Percentiles rank a stretch among this genome's conserved stretches.
Conservation (phyloP, 2,329 filamentous ascomycete species). For the Claviceps sp. region DNA sequence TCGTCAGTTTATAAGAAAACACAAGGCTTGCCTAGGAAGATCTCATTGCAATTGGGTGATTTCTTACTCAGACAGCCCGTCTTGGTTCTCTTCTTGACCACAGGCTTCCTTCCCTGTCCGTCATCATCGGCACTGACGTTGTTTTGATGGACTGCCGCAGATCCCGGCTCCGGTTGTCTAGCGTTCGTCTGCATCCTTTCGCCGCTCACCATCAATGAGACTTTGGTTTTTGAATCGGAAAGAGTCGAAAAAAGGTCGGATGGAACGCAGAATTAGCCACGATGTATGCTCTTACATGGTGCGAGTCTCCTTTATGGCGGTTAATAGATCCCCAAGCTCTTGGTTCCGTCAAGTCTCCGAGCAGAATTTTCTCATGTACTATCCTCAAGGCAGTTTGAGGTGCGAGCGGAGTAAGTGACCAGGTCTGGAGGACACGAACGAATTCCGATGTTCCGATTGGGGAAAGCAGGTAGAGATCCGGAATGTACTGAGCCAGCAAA, state of each 20-base stretch:
- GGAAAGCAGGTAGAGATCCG: background rate
- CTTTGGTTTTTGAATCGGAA: background rate
- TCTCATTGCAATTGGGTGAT: background rate
- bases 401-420: background rate
- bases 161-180: slow-evolving; percentile 12
- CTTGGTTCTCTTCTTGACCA: slow-evolving; percentile 63
- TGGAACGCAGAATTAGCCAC: background rate
- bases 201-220: slow-evolving; percentile 1
- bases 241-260: slow-evolving; percentile 1
- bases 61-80: slow-evolving; percentile 78
- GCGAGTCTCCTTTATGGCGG: slow-evolving; percentile 1
- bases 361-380: background rate
- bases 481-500: background rate
- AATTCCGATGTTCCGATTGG: background rate
- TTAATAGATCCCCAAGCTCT: background rate
- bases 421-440: background rate
- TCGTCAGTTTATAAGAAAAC: slow-evolving; percentile 9
- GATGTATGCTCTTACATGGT: slow-evolving; percentile 8
- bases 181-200: slow-evolving; percentile 5
- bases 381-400: background rate
- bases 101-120: slow-evolving; percentile 30
- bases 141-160: slow-evolving; percentile 18
- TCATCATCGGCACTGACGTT: slow-evolving; percentile 26
- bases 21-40: background rate
- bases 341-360: background rate